Evolutionary conservation across 805 yeast genomes (phyloP).

Genomic region (Saturnispora silvae): DNA sequence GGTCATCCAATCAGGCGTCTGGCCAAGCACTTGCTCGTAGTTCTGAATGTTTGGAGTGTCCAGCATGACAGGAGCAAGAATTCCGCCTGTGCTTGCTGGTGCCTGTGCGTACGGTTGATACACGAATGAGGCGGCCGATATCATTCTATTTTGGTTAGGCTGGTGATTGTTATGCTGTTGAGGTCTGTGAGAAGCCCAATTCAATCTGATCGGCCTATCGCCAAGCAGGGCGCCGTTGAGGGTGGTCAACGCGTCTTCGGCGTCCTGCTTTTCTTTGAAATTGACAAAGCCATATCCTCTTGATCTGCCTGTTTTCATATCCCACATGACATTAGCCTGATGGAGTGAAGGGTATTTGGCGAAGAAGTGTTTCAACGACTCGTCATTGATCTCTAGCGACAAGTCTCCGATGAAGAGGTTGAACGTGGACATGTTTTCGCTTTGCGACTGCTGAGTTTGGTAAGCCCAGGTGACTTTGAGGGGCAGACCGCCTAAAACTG

Average conservation of each 20-base stretch:
- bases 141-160: conserved; percentile 1
- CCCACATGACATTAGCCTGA: conserved; percentile 96
- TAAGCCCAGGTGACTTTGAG: conserved; percentile 74
- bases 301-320: conserved; percentile 86
- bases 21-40: conserved; percentile 63
- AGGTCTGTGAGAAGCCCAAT: conserved; percentile 78
- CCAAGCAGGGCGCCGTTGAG: conserved; percentile 68
- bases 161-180: conserved; percentile 13
- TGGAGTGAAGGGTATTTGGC: conserved; percentile 45
- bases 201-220: conserved; percentile 71
- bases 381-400: conserved; percentile 75
- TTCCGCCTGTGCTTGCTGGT: neutral
- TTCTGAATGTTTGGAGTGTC: conserved; percentile 21
- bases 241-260: conserved; percentile 57
- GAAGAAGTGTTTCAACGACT: conserved; percentile 49
- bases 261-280: conserved; percentile 55
- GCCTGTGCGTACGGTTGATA: conserved; percentile 1
- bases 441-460: conserved; percentile 66
- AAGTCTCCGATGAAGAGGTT: conserved; percentile 83
- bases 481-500: conserved; percentile 39
- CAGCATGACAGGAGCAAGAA: conserved; percentile 4
- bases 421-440: conserved; percentile 37
- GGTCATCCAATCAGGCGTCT: conserved; percentile 73
- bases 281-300: conserved; percentile 89
- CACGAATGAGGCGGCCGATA: conserved; percentile 11